A percentile compares a stretch with the other conserved stretches of the same genome.
phyloP scores from a whole-genome alignment of 2,329 filamentous ascomycete genomes.

The Phaeosphaeriaceae sp. region DNA sequence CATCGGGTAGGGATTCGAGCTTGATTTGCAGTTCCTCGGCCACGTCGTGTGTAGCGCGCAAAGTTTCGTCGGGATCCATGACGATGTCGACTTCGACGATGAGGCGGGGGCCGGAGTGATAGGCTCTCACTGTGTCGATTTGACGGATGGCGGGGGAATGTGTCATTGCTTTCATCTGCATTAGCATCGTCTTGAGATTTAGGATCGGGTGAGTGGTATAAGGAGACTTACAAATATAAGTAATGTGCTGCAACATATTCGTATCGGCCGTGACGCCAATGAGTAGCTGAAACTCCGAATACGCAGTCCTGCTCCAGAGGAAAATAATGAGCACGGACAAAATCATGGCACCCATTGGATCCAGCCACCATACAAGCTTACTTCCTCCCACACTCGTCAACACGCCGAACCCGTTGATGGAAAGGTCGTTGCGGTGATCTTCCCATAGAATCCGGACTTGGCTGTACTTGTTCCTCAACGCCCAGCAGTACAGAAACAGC shows the following conservation, averaged over 20 bases:
- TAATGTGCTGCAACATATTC: constrained; percentile 89
- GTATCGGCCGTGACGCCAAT: constrained; percentile 89
- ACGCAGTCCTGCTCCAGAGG: constrained; percentile 87
- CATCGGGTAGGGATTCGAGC: constrained; percentile 87
- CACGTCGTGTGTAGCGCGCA: constrained; percentile 86
- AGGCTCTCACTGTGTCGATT: constrained; percentile 94
- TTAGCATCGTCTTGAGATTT: constrained; percentile 1
- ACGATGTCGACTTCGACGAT: constrained; percentile 97
- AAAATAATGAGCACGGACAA: constrained; percentile 79
- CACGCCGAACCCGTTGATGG: constrained; percentile 94
- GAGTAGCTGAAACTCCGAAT: constrained; percentile 86
- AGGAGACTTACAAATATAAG: constrained; percentile 77
- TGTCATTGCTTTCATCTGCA: constrained; percentile 69
- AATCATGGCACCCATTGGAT: constrained; percentile 88
- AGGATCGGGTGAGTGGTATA: background rate
- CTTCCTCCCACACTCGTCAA: constrained; percentile 89
- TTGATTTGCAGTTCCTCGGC: constrained; percentile 95
- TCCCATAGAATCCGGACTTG: constrained; percentile 94
- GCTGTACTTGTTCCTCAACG: constrained; percentile 86
- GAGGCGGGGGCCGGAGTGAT: constrained; percentile 86
- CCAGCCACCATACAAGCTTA: constrained; percentile 93
- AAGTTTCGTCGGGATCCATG: constrained; percentile 78
- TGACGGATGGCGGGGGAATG: constrained; percentile 80
- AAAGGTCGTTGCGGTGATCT: constrained; percentile 95
- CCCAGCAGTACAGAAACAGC: constrained; percentile 92